A percentile compares a stretch with the other conserved stretches of the same genome.
Evolutionary conservation across 306 rosid genomes (phyloP).

Genomic region (Betula pendula): DNA sequence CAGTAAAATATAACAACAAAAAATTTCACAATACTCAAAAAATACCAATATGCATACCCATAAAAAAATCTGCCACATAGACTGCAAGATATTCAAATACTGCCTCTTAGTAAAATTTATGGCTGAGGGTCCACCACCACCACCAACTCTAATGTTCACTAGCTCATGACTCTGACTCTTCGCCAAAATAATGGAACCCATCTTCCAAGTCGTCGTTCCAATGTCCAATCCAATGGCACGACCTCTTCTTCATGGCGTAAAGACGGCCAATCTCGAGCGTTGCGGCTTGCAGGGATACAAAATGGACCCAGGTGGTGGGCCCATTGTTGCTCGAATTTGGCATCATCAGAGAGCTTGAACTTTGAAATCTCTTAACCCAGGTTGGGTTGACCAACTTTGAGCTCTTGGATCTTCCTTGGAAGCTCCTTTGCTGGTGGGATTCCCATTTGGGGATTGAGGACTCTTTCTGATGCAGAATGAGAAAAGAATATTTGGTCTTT

Average conservation of each 20-base stretch:
- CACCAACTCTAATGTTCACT: conserved; percentile 26
- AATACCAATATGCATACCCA: background rate
- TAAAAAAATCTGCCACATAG: conserved; percentile 48
- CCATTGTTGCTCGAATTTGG: conserved; percentile 18
- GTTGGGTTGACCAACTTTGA: conserved; percentile 83
- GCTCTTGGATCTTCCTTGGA: conserved; percentile 76
- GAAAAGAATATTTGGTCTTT: too few relatives aligned
- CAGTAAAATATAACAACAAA: background rate
- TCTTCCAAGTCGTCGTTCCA: conserved; percentile 44
- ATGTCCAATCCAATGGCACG: conserved; percentile 32
- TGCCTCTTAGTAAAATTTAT: conserved; percentile 68
- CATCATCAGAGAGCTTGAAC: conserved; percentile 47
- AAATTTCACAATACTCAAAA: background rate
- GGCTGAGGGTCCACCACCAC: conserved; percentile 48
- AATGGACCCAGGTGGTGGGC: conserved; percentile 76
- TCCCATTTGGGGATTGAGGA: conserved; percentile 42
- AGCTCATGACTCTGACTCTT: conserved; percentile 67
- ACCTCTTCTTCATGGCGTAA: conserved; percentile 27
- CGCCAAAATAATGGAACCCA: conserved; percentile 65
- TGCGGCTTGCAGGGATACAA: conserved; percentile 92
- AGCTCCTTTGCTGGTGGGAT: conserved; percentile 70
- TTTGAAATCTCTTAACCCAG: conserved; percentile 80
- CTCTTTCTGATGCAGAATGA: too few relatives aligned
- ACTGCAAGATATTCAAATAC: conserved; percentile 86
- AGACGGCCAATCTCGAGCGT: conserved; percentile 62